Evolutionary conservation across 2,329 filamentous ascomycete species (phyloP), one percentile per base, ranked within the genome.

Genomic region (Xylariaceae sp.): DNA sequence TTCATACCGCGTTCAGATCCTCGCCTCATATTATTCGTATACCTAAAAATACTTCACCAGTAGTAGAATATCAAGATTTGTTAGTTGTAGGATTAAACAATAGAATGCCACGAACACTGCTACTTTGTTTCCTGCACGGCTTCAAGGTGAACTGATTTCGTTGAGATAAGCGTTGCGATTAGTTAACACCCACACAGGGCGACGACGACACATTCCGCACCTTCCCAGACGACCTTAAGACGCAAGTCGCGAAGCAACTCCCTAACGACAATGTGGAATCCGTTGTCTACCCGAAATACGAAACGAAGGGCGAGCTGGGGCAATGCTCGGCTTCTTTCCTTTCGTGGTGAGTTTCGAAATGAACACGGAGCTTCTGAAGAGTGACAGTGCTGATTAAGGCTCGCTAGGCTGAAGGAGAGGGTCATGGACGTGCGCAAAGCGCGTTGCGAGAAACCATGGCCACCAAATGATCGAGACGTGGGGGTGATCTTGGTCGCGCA

Each of bases 401-500:
- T 31, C 6, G 8, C 7, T 40, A 91, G 88, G 89, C 81, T 96
- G 43, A 89, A 91, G 67, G 87, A 92, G 69, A 86, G 87, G 62
- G 90, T 96, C 33, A 92, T 94, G 71, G 89, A 93, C 44, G 78
- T 94, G 14, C 74, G 81, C 59, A 92, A 96, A 71, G 84, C 86
- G 56, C 84, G 84, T 28, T 85, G 87, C 59, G 80, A 82, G 21
- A 91, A 86, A 1, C 87, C 90, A 8, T 92, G 89, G 68, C 91
- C 92, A 1, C 91, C 90, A 1, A 82, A 90, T 41, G 89, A 96
- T 65, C 87, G 89, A n/a, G 87, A 87, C 0, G 90, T 96, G 7
- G 88, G 88, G 56, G 89, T 92, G 2, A 79, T 96, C 34, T 79
- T 96, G 1, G 80, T 95, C 23, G 92, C 92, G 1, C 92, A 96